Evolutionary conservation across 139 green algal genomes (phyloP).

Genomic region (Chlamydomonas sp.): DNA sequence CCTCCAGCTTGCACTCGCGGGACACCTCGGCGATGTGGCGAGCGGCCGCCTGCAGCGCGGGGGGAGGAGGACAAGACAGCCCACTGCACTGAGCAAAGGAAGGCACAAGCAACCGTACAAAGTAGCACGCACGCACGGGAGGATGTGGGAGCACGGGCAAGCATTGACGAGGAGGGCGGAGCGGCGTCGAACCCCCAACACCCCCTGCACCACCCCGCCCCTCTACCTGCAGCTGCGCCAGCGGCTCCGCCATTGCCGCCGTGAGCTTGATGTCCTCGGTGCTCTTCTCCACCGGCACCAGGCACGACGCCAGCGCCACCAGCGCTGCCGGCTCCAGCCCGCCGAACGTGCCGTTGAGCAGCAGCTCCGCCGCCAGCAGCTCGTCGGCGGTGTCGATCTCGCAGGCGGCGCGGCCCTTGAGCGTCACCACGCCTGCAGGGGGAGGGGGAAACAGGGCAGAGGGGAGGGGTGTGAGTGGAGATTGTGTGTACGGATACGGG

Average conservation of each 20-base stretch:
- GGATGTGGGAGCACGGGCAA: neutral
- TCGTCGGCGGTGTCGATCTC: conserved; percentile 91
- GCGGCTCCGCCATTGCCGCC: conserved; percentile 63
- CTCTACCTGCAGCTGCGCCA: conserved; percentile 70
- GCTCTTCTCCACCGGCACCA: conserved; percentile 80
- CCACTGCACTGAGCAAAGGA: too few relatives aligned
- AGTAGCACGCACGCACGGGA: too few relatives aligned
- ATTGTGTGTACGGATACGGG: neutral
- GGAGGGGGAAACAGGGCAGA: neutral
- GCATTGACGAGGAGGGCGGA: too few relatives aligned
- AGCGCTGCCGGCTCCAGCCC: conserved; percentile 68
- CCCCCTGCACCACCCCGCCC: neutral
- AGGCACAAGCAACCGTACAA: neutral
- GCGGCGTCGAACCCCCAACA: neutral
- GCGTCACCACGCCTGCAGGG: conserved; percentile 50
- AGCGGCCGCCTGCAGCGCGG: conserved; percentile 68
- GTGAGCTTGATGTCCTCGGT: conserved; percentile 71
- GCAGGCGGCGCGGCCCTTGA: conserved; percentile 80
- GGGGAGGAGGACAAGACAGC: neutral
- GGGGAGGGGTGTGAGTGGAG: neutral
- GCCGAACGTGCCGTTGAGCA: conserved; percentile 82
- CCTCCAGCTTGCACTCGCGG: conserved; percentile 75
- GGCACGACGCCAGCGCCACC: conserved; percentile 75
- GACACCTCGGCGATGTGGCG: conserved; percentile 69
- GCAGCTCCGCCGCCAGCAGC: conserved; percentile 83